Conservation (phyloP, 345 rosid genomes). For the Corymbia maculata region DNA sequence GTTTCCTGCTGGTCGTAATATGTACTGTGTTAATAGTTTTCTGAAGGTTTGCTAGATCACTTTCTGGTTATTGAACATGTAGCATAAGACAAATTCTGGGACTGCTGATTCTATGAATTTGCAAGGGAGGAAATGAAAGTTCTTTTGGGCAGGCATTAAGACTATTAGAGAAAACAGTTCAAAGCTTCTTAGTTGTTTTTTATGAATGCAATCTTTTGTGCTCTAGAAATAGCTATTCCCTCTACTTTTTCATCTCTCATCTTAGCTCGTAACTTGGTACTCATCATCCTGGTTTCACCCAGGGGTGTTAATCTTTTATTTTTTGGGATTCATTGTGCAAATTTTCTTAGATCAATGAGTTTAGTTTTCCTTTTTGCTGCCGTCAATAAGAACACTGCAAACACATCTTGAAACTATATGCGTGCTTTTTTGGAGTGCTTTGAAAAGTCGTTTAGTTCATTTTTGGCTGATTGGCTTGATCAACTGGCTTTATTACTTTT, state of each 20-base stretch:
- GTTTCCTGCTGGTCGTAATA: not conserved
- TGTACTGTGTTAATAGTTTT: not conserved
- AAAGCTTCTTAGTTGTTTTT: not conserved
- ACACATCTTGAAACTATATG: not conserved
- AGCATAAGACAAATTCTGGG: not conserved
- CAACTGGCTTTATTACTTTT: not conserved
- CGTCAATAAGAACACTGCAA: not conserved
- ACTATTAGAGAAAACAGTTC: not conserved
- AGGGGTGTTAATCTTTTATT: not conserved
- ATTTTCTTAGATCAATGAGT: not conserved
- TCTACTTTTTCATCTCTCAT: not conserved
- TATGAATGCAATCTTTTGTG: not conserved
- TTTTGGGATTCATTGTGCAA: not conserved
- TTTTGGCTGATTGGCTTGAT: not conserved
- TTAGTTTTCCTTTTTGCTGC: not conserved
- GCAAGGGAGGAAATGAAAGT: not conserved
- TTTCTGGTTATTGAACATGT: not conserved
- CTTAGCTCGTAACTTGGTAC: not conserved
- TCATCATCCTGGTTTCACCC: not conserved
- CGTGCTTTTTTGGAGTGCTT: not conserved
- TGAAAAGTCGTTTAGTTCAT: not conserved
- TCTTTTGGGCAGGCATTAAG: not conserved
- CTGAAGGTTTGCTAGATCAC: not conserved
- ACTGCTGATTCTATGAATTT: not conserved
- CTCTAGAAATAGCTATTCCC: not conserved